These are phyloP conservation scores for Terana coerulea DNA, from an alignment of 768 basidiomycete species.

Conservation along the genomic window DNA sequence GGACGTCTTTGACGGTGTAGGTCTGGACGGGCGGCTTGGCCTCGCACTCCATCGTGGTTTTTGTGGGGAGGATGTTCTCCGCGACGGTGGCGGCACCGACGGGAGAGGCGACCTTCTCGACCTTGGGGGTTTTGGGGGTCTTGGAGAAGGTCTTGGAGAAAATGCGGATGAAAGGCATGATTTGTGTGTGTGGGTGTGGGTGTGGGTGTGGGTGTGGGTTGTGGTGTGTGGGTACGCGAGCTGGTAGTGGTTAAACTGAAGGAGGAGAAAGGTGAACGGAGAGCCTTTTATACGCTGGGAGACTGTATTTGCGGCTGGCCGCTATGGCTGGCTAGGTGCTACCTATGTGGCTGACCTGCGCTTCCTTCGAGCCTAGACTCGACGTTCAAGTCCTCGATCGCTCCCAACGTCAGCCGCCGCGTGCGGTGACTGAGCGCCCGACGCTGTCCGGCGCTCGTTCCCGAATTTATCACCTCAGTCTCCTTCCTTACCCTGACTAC, in stretches of 20 bases:
- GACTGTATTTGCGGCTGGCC: no score
- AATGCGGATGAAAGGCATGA: background rate
- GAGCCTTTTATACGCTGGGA: no score
- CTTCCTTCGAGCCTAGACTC: no score
- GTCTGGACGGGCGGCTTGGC: background rate
- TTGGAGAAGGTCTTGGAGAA: background rate
- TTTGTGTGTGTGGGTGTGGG: background rate
- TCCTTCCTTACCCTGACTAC: no score
- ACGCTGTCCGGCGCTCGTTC: no score
- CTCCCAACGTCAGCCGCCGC: no score
- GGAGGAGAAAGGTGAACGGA: background rate
- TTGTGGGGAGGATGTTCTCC: background rate
- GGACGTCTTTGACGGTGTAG: background rate
- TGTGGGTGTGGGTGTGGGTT: background rate
- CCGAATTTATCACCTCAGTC: no score
- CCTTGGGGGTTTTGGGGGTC: background rate
- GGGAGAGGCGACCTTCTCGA: background rate
- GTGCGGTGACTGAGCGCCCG: no score
- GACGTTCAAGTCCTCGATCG: no score
- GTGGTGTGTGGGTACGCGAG: background rate
- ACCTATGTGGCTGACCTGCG: no score
- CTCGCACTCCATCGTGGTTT: no score
- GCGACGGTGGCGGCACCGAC: background rate
- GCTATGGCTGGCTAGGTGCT: no score
- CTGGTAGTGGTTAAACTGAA: background rate